Percentiles rank a stretch among this genome's conserved stretches.
Evolutionary conservation across 148 eudicot species (phyloP).

Genomic region (Arctostaphylos glauca): DNA sequence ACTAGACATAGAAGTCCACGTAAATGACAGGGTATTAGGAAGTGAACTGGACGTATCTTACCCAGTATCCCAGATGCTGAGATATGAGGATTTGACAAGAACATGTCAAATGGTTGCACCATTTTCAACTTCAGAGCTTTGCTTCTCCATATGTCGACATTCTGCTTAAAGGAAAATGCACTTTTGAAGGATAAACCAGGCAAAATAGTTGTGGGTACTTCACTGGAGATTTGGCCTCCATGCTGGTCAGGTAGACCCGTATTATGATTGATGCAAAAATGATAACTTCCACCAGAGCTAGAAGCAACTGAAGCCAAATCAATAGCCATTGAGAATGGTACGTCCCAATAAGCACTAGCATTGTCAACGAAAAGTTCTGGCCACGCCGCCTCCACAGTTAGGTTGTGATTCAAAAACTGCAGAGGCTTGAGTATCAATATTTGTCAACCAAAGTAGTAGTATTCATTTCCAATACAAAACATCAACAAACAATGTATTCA

Average conservation of each 20-base stretch:
- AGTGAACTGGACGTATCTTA: constrained; percentile 25
- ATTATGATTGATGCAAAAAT: constrained; percentile 61
- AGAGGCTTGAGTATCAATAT: constrained; percentile 10
- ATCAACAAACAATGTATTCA: background rate
- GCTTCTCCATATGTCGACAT: constrained; percentile 74
- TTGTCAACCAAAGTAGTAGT: constrained; percentile 5
- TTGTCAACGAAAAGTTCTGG: constrained; percentile 70
- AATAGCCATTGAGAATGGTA: constrained; percentile 64
- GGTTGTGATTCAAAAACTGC: constrained; percentile 73
- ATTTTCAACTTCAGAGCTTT: constrained; percentile 58
- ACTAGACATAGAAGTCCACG: background rate
- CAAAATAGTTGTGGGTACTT: constrained; percentile 38
- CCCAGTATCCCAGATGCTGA: constrained; percentile 76
- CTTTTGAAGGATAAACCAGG: constrained; percentile 68
- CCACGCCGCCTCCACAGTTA: constrained; percentile 65
- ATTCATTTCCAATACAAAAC: background rate
- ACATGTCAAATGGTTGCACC: constrained; percentile 81
- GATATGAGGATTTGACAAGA: constrained; percentile 74
- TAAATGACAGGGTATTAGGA: background rate
- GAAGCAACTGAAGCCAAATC: constrained; percentile 74
- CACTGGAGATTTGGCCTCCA: constrained; percentile 34
- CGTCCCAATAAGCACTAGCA: constrained; percentile 78
- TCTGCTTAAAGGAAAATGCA: constrained; percentile 62
- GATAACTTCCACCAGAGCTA: constrained; percentile 63
- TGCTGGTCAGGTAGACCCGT: constrained; percentile 50